A percentile compares a stretch with the other conserved stretches of the same genome.
Conservation (phyloP, 2,329 filamentous ascomycete genomes). For the Chrysoporthe puriensis region DNA sequence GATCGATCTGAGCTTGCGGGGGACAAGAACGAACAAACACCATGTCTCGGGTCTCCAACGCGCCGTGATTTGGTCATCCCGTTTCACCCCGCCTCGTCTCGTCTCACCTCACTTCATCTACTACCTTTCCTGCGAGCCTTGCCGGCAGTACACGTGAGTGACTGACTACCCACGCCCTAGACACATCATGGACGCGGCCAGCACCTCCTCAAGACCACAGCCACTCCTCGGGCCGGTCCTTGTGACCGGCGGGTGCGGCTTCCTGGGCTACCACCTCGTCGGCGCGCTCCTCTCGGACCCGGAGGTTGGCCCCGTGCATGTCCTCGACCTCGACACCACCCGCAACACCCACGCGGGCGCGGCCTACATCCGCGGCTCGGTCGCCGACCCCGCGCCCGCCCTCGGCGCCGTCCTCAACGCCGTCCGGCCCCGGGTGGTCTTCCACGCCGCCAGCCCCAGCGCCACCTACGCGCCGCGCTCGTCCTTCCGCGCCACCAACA, state of each 20-base stretch:
- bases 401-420: conserved; percentile 32
- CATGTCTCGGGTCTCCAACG: no score
- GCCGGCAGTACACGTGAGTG: background rate
- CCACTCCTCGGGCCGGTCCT: conserved; percentile 30
- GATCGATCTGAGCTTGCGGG: no score
- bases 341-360: conserved; percentile 34
- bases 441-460: conserved; percentile 40
- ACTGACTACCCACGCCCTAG: background rate
- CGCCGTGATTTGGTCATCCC: no score
- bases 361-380: conserved; percentile 35
- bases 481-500: conserved; percentile 36
- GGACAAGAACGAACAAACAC: no score
- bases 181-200: background rate
- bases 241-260: conserved; percentile 41
- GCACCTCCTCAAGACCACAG: background rate
- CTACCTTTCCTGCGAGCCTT: background rate
- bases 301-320: conserved; percentile 32
- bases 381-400: conserved; percentile 31
- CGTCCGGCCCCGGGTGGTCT: conserved; percentile 36
- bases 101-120: background rate
- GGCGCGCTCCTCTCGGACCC: conserved; percentile 33
- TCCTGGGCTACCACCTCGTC: conserved; percentile 40
- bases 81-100: no score
- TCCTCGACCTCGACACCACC: conserved; percentile 36
- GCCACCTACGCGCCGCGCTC: conserved; percentile 30